A percentile compares a stretch with the other conserved stretches of the same genome.
Conservation (phyloP, 2,329 filamentous ascomycete genomes). For the Aspergillus ruber region DNA sequence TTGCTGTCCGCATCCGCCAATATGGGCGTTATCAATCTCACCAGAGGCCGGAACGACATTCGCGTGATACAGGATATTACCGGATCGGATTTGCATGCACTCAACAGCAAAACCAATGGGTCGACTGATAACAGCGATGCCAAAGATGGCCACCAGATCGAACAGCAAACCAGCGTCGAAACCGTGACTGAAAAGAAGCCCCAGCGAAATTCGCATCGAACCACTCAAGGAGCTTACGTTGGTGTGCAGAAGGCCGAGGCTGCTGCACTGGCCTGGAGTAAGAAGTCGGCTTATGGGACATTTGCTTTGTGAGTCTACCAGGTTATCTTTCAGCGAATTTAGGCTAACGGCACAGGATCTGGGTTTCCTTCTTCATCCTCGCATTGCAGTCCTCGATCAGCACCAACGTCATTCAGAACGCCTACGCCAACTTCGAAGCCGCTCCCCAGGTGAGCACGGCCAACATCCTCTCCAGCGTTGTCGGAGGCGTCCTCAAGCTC, state of each 20-base stretch:
- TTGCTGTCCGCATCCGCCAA: not conserved
- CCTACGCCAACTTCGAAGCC: slow-evolving; percentile 46
- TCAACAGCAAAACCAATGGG: slow-evolving; percentile 3
- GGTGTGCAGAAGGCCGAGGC: slow-evolving; percentile 34
- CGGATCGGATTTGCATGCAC: slow-evolving; percentile 3
- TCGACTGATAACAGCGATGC: not conserved
- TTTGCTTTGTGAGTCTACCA: slow-evolving; percentile 27
- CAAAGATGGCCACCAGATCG: not conserved
- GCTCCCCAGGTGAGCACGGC: slow-evolving; percentile 48
- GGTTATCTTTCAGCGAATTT: too few species aligned
- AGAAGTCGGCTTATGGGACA: slow-evolving; percentile 22
- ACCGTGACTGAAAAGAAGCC: not conserved
- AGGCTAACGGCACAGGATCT: slow-evolving; percentile 31
- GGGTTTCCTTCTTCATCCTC: slow-evolving; percentile 41
- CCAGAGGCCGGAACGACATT: slow-evolving; percentile 6
- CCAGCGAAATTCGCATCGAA: slow-evolving; percentile 1
- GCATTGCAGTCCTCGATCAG: slow-evolving; percentile 39
- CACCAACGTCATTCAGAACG: slow-evolving; percentile 41
- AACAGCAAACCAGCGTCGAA: not conserved
- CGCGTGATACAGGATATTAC: slow-evolving; percentile 4
- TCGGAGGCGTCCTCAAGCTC: slow-evolving; percentile 55
- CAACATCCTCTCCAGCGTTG: slow-evolving; percentile 49
- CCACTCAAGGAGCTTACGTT: slow-evolving; percentile 5
- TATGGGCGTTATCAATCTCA: slow-evolving; percentile 3
- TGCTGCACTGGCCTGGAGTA: slow-evolving; percentile 37